Evolutionary conservation across 2,329 filamentous ascomycete species (phyloP), one percentile per base, ranked within the genome.

Genomic region (Fonsecaea pedrosoi): DNA sequence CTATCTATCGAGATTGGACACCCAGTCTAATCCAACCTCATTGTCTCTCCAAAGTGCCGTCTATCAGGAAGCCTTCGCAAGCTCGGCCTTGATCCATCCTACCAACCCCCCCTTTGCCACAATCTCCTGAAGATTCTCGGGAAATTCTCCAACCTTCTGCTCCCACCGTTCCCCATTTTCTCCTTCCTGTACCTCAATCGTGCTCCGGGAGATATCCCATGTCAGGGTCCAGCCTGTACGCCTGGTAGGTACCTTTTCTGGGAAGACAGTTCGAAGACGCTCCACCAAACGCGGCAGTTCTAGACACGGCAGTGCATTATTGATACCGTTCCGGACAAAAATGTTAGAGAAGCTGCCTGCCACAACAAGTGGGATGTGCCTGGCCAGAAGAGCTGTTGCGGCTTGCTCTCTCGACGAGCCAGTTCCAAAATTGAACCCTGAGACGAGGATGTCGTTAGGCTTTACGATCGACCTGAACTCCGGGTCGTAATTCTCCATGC

Each of bases 401-500:
- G 92, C 92, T 78, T 97, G 92, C 77, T 97, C 94, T 64, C 94
- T 83, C 0, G 88, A 92, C 63, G 83, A 87, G 18, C 93, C 93
- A 61, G 89, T 92, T 54, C 94, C 94, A 75, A 97, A 97, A 82
- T 95, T 96, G 82, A 89, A 95, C 38, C 93, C 93, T 0, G 89
- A 81, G 0, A 97, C 93, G 0, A 97, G 85, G 62, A 97, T 91
- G 74, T 97, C 94, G 59, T 87, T 88, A 0, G 86, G 76, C 70
- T 85, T 85, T 54, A 90, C 89, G 40, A 89, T 82, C 0, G 80
- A 77, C 10, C 83, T 78, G 77, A 97, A 97, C 0, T 82, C 76
- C 0, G 85, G 80, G 76, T 98, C 94, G 80, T 96, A 98, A 83
- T 97, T 98, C 76, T 90, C 86, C 93, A 98, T 97, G 79, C 91